Conservation (phyloP, 2,329 filamentous ascomycete genomes). For the Alternaria sp. region DNA sequence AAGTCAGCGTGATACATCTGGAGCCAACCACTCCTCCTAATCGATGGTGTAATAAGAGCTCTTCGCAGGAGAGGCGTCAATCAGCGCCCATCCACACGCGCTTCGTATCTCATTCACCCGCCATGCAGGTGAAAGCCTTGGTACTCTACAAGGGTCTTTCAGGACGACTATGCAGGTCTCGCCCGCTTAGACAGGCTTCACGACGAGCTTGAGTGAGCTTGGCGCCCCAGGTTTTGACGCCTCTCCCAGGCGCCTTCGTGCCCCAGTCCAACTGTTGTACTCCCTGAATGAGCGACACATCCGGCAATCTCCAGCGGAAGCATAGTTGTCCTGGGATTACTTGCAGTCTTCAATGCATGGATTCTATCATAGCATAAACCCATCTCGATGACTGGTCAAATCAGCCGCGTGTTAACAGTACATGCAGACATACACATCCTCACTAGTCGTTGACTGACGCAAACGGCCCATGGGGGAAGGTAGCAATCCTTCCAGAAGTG, state of each 20-base stretch:
- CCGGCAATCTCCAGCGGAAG: slow-evolving; percentile 22
- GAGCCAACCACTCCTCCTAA: slow-evolving; percentile 19
- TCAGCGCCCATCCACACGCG: slow-evolving; percentile 29
- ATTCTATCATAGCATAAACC: slow-evolving; percentile 3
- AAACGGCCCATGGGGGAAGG: slow-evolving; percentile 27
- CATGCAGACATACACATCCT: slow-evolving; percentile 17
- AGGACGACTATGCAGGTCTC: slow-evolving; percentile 37
- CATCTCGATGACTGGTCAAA: slow-evolving; percentile 17
- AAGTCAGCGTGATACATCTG: slow-evolving; percentile 34
- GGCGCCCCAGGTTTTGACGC: slow-evolving; percentile 42
- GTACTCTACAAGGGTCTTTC: slow-evolving; percentile 26
- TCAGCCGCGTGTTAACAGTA: slow-evolving; percentile 26
- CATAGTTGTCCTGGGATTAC: slow-evolving; percentile 13
- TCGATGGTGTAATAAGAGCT: slow-evolving; percentile 15
- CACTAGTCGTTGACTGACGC: slow-evolving; percentile 18
- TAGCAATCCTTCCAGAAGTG: slow-evolving; percentile 45
- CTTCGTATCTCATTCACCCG: slow-evolving; percentile 36
- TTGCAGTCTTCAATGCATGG: slow-evolving; percentile 11
- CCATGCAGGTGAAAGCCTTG: slow-evolving; percentile 34
- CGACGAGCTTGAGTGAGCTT: slow-evolving; percentile 42
- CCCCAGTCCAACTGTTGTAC: slow-evolving; percentile 45
- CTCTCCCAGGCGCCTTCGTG: slow-evolving; percentile 36
- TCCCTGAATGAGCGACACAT: slow-evolving; percentile 31
- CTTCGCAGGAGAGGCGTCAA: slow-evolving; percentile 24
- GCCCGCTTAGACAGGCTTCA: slow-evolving; percentile 26